Conservation (phyloP, 1,139 yeast species). For the Casaregolazyma suthepensis region DNA sequence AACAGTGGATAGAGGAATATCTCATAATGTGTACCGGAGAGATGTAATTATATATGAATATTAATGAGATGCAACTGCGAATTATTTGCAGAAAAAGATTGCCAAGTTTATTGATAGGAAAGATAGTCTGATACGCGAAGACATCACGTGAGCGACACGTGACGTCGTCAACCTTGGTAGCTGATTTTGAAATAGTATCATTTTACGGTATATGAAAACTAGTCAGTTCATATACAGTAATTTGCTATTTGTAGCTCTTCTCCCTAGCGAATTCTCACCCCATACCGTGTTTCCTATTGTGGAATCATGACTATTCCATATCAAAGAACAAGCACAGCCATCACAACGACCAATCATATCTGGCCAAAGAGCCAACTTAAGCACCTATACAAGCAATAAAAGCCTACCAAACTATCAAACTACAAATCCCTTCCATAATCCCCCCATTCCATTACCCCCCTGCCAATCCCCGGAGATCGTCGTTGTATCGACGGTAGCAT, state of each 20-base stretch:
- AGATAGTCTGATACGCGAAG: background rate
- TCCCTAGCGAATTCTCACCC: background rate
- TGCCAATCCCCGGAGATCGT: background rate
- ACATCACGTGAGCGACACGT: background rate
- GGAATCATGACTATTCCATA: background rate
- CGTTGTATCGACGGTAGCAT: background rate
- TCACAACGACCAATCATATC: background rate
- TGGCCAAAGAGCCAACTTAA: background rate
- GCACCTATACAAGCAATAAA: background rate
- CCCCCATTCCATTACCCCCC: background rate
- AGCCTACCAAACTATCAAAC: background rate
- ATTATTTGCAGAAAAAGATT: background rate
- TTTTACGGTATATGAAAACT: too few species aligned
- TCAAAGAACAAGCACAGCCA: background rate
- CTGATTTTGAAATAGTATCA: too few species aligned
- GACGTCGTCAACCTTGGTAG: background rate
- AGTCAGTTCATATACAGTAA: background rate
- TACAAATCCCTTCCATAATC: background rate
- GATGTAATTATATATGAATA: background rate
- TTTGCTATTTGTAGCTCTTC: background rate
- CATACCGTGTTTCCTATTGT: background rate
- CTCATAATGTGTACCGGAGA: background rate
- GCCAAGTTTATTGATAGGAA: background rate
- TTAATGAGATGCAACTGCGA: background rate
- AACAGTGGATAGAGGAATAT: background rate